These are phyloP conservation scores for Ilyonectria destructans DNA, from an alignment of 2,329 filamentous ascomycete species.

Conservation along the genomic window DNA sequence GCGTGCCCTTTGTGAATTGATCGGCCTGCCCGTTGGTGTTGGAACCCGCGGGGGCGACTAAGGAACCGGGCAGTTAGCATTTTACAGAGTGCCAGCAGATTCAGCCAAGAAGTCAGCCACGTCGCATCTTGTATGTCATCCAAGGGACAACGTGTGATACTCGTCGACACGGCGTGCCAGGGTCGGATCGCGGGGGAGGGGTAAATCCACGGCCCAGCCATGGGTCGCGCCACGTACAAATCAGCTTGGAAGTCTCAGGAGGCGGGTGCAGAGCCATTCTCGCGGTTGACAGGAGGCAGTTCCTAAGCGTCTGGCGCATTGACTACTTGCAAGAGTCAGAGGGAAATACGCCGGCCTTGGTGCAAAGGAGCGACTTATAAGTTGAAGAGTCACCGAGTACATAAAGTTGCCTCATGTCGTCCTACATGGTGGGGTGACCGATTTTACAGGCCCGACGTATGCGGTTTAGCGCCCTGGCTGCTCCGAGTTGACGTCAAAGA, in stretches of 20 bases:
- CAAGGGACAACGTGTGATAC: not conserved
- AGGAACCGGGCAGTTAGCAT: not conserved
- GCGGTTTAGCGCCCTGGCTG: constrained; percentile 15
- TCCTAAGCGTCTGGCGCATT: constrained; percentile 44
- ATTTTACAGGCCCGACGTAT: constrained; percentile 7
- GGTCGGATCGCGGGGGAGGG: constrained; percentile 16
- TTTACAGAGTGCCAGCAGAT: not conserved
- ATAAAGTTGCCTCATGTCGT: constrained; percentile 11
- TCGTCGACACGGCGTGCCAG: not conserved
- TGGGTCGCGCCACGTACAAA: constrained; percentile 59
- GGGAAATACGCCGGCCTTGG: not conserved
- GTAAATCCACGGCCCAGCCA: constrained; percentile 10
- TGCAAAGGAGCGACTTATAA: constrained; percentile 25
- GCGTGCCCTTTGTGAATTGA: constrained; percentile 79
- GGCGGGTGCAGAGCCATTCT: constrained; percentile 64
- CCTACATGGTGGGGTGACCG: constrained; percentile 37
- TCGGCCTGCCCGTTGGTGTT: constrained; percentile 76
- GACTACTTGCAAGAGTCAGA: constrained; percentile 14
- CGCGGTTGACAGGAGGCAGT: constrained; percentile 43
- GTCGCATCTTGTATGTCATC: not conserved
- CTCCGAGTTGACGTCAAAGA: not conserved
- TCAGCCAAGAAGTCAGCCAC: not conserved
- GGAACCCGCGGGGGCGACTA: constrained; percentile 76
- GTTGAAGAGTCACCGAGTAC: constrained; percentile 32
- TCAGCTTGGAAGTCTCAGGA: constrained; percentile 62